These are phyloP conservation scores for Ochetophila trinervis DNA, from an alignment of 306 rosid species.

Conservation along the genomic window DNA sequence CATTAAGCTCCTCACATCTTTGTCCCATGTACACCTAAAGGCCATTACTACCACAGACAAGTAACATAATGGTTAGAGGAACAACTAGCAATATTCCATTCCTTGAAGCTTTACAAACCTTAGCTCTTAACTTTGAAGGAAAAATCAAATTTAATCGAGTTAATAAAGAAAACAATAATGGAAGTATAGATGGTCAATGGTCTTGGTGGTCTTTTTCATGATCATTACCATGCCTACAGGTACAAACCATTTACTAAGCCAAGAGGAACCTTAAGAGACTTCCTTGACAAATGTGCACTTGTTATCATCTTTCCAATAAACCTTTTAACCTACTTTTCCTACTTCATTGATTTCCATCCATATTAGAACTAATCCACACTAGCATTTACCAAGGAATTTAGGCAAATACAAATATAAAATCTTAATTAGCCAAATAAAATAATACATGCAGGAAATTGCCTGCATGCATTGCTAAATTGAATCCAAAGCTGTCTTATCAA, in stretches of 20 bases:
- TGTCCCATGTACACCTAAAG: not conserved
- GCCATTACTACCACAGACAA: not conserved
- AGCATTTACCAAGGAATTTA: too few species aligned
- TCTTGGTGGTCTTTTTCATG: not conserved
- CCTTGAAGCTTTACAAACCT: not conserved
- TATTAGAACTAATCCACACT: not conserved
- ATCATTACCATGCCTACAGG: not conserved
- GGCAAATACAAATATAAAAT: too few species aligned
- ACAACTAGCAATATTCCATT: not conserved
- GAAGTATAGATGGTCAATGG: not conserved
- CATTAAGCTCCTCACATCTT: too few species aligned
- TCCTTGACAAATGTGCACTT: not conserved
- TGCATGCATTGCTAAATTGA: not conserved
- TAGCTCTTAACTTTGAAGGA: not conserved
- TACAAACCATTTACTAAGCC: not conserved
- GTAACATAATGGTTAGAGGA: not conserved
- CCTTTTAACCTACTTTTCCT: not conserved
- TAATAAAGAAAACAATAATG: not conserved
- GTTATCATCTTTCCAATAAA: not conserved
- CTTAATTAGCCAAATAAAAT: not conserved
- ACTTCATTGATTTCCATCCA: not conserved
- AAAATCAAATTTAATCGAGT: not conserved
- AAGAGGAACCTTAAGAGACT: not conserved
- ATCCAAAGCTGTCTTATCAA: not conserved
- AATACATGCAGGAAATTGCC: not conserved